phyloP scores from a whole-genome alignment of 176 grass and related monocot species.

The Oryza longistaminata region DNA sequence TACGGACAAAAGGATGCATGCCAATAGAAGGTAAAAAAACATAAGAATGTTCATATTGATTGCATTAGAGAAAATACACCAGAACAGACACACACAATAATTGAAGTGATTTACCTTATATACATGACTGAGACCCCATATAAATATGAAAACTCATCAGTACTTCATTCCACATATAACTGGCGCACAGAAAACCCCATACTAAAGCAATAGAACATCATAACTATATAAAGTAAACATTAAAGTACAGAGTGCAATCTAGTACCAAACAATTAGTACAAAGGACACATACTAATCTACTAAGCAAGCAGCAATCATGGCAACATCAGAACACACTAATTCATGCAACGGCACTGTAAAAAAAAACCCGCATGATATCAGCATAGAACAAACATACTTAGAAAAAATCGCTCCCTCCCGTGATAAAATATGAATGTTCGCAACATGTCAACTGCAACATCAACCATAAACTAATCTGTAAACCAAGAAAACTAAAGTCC shows the following conservation, averaged over 20 bases:
- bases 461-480: neutral
- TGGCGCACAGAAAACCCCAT: neutral
- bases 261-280: neutral
- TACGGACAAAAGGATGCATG: neutral
- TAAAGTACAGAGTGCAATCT: constrained; percentile 18
- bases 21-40: neutral
- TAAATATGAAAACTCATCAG: neutral
- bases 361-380: neutral
- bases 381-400: neutral
- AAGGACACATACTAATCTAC: neutral
- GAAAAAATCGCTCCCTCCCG: neutral
- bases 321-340: neutral
- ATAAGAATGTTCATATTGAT: constrained; percentile 12
- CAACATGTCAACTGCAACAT: neutral
- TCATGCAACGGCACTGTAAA: neutral
- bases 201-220: neutral
- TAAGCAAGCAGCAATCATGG: constrained; percentile 1
- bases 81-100: neutral
- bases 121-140: neutral
- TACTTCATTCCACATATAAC: neutral
- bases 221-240: neutral
- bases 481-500: constrained; percentile 3
- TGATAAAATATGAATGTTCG: neutral
- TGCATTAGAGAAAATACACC: neutral
- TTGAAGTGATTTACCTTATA: neutral